Percentiles rank a stretch among this genome's conserved stretches.
phyloP scores from a whole-genome alignment of 257 asterid genomes.

The Forsythia viridissima region DNA sequence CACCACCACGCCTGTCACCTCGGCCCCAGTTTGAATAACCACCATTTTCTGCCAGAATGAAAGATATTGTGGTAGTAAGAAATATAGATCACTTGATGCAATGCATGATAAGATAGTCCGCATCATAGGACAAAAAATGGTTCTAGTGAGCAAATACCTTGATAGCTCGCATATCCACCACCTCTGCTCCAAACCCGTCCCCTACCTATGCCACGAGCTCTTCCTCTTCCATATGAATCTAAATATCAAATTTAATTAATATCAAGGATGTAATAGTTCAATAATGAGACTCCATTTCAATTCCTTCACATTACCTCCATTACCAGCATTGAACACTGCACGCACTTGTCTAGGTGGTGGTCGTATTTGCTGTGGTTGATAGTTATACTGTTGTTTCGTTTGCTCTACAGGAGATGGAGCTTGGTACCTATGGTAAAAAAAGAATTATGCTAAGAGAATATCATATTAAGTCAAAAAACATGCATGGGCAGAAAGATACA shows the following conservation, averaged over 20 bases:
- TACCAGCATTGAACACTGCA: constrained; percentile 41
- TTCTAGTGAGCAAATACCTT: constrained; percentile 15
- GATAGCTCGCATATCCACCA: constrained; percentile 74
- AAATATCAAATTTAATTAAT: constrained; percentile 17
- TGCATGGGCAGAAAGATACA: background rate
- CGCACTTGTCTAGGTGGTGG: constrained; percentile 74
- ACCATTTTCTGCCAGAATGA: constrained; percentile 44
- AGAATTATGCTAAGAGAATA: constrained; percentile 3
- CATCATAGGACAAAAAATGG: background rate
- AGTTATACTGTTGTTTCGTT: constrained; percentile 50
- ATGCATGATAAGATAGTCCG: background rate
- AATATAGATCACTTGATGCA: background rate
- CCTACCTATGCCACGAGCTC: constrained; percentile 91
- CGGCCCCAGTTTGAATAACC: constrained; percentile 43
- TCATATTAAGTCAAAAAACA: background rate
- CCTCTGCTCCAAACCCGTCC: constrained; percentile 92
- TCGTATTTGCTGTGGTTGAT: constrained; percentile 49
- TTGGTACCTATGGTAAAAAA: constrained; percentile 59
- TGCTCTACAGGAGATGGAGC: constrained; percentile 65
- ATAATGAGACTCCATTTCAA: background rate
- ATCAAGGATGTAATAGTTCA: background rate
- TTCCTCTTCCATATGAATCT: constrained; percentile 83
- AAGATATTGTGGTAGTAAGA: background rate
- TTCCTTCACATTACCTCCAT: constrained; percentile 52
- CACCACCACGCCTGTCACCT: constrained; percentile 57